Evolutionary conservation across 2,329 filamentous ascomycete genomes (phyloP).

Genomic region (Coniosporium tulheliwenetii): DNA sequence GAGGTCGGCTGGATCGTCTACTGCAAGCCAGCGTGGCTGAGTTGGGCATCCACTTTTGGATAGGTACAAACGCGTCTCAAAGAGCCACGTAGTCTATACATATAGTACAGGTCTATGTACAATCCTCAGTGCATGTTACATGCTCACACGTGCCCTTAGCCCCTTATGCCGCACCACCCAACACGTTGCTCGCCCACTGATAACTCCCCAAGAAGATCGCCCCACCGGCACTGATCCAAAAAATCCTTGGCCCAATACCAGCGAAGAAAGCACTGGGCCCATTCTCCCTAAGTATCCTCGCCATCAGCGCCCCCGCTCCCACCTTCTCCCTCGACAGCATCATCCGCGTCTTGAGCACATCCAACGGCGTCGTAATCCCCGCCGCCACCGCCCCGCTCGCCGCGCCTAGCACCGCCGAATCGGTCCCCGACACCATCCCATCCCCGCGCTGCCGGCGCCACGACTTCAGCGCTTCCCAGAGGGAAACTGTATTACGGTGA

Average conservation of each 20-base stretch:
- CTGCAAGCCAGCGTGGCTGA: too few species aligned
- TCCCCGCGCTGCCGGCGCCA: constrained; percentile 38
- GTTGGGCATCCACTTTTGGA: too few species aligned
- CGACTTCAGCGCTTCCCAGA: constrained; percentile 87
- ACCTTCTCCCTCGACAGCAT: constrained; percentile 69
- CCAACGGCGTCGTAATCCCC: constrained; percentile 76
- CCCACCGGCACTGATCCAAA: constrained; percentile 90
- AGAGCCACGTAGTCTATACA: too few species aligned
- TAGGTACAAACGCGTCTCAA: too few species aligned
- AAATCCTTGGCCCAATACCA: constrained; percentile 65
- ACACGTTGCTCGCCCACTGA: constrained; percentile 68
- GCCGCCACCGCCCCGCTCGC: constrained; percentile 74
- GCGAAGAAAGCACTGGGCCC: constrained; percentile 58
- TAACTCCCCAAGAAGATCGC: constrained; percentile 92
- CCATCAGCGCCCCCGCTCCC: constrained; percentile 43
- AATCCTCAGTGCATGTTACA: too few species aligned
- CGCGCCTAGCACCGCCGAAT: constrained; percentile 76
- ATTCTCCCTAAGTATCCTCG: constrained; percentile 46
- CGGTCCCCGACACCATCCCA: constrained; percentile 47
- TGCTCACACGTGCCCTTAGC: too few species aligned
- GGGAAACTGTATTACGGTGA: constrained; percentile 95
- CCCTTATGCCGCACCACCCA: constrained; percentile 31
- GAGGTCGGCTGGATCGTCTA: too few species aligned
- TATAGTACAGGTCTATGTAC: too few species aligned
- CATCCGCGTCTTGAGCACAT: constrained; percentile 91